Percentiles rank a stretch among this genome's conserved stretches.
Evolutionary conservation across 2,329 filamentous ascomycete genomes (phyloP).

Genomic region (Endoconidiophora polonica): DNA sequence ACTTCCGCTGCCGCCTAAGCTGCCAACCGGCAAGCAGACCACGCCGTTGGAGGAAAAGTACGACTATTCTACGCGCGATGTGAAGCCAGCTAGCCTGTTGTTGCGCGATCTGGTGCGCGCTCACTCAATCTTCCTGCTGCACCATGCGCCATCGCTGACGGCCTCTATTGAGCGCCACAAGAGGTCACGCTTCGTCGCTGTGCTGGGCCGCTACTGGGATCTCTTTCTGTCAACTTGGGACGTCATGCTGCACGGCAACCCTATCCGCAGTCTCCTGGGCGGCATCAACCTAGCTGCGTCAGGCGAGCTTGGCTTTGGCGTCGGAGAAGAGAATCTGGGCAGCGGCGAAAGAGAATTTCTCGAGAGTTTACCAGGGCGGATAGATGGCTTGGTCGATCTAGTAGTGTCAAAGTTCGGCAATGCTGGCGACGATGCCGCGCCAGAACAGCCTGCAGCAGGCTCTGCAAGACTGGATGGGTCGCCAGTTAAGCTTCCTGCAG

Average conservation of each 20-base stretch:
- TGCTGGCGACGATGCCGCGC: slow-evolving; percentile 17
- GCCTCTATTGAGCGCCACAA: slow-evolving; percentile 43
- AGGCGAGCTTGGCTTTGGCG: slow-evolving; percentile 82
- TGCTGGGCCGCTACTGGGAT: slow-evolving; percentile 71
- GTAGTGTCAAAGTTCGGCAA: slow-evolving; percentile 71
- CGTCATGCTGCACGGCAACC: slow-evolving; percentile 78
- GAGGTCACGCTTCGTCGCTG: slow-evolving; percentile 49
- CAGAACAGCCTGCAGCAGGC: slow-evolving; percentile 13
- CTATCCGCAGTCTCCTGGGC: slow-evolving; percentile 59
- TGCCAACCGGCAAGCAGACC: slow-evolving; percentile 24
- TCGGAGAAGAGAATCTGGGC: slow-evolving; percentile 87
- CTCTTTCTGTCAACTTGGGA: slow-evolving; percentile 59
- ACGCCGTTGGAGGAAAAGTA: slow-evolving; percentile 28
- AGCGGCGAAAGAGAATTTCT: slow-evolving; percentile 87
- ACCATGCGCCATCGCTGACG: slow-evolving; percentile 63
- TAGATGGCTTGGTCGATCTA: slow-evolving; percentile 73
- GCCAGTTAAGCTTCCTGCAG: not conserved
- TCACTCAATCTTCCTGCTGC: slow-evolving; percentile 69
- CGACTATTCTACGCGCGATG: slow-evolving; percentile 80
- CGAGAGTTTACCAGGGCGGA: slow-evolving; percentile 66
- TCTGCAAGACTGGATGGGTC: slow-evolving; percentile 11
- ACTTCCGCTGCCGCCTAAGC: slow-evolving; percentile 41
- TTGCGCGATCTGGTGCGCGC: slow-evolving; percentile 68
- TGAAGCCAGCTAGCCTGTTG: slow-evolving; percentile 66
- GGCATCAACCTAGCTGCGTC: slow-evolving; percentile 79